Conservation (phyloP, 1,139 yeast species). For the Nakaseomyces bracarensis region DNA sequence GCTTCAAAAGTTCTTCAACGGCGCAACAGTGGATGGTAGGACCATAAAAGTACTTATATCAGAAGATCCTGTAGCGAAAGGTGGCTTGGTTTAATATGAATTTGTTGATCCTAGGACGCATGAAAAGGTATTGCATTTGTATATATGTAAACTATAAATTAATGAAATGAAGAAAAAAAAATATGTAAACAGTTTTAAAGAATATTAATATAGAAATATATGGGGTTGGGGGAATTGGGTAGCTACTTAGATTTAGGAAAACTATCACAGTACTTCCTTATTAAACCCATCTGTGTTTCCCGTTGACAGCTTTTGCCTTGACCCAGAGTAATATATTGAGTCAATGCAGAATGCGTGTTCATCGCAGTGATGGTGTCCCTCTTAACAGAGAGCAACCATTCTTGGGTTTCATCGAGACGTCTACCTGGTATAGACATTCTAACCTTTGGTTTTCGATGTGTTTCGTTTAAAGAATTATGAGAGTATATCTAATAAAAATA, state of each 20-base stretch:
- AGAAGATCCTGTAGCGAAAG: conserved; percentile 12
- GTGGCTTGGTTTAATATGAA: too few species aligned
- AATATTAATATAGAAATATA: neutral
- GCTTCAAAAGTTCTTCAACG: conserved; percentile 16
- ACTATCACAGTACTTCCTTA: conserved; percentile 2
- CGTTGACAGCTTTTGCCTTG: conserved; percentile 1
- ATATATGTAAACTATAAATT: too few species aligned
- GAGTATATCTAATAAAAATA: neutral
- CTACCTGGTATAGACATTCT: conserved; percentile 19
- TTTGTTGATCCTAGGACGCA: too few species aligned
- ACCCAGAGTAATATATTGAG: conserved; percentile 40
- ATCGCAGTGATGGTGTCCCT: conserved; percentile 69
- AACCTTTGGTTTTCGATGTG: conserved; percentile 27
- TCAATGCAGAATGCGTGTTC: conserved; percentile 57
- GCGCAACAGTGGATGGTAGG: conserved; percentile 20
- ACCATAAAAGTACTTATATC: conserved; percentile 1
- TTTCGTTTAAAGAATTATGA: too few species aligned
- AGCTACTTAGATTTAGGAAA: neutral
- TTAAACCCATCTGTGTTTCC: conserved; percentile 5
- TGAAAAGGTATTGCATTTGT: too few species aligned
- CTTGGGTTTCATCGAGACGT: conserved; percentile 13
- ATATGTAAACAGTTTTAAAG: conserved; percentile 1
- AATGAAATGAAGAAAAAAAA: too few species aligned
- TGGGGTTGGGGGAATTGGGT: too few species aligned
- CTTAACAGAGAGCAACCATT: conserved; percentile 44